Evolutionary conservation across 2,329 filamentous ascomycete genomes (phyloP), one percentile per base, ranked within the genome.

Genomic region (Colletotrichum sp.): DNA sequence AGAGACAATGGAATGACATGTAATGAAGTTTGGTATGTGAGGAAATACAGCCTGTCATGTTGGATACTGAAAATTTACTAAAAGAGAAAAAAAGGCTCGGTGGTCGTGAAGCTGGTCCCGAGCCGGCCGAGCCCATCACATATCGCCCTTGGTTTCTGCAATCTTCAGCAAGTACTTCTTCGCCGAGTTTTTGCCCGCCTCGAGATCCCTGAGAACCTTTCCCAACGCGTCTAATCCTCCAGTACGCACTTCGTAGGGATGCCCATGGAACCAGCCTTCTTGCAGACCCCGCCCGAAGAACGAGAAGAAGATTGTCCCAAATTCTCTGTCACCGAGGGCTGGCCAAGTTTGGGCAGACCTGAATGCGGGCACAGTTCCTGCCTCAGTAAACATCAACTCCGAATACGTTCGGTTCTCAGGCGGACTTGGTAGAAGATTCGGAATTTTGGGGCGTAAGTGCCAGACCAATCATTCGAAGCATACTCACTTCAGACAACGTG

Each of bases 401-500:
- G 16, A 39, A 9, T 2, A 39, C 36, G 5, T 5, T 5, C 2
- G 0, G 34, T 16, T 16, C 7, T 39, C 1, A 39, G 36, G 36
- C 36, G 16, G 3, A 9, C 36, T 18, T 39, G 36, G 36, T 18
- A 39, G 15, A 39, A 39, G 36, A 39, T 39, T 39, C 4, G 1
- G 1, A 5, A 39, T 39, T 9, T 39, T 39, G 36, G 36, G 36
- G 36, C 1, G 7, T 1, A 5, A 39, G 36, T 2, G 36, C 36
- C 2, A 2, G 36, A 39, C 5, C 36, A 39, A 39, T 39, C 36
- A 5, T 39, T 18, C 36, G 36, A 39, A 39, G 4, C 36, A 1
- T 18, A 7, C 1, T 39, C 36, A 8, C 0, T 39, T 39, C 36
- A 18, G 36, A 39, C 7, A 39, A 0, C 0, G 36, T 39, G 4